These are phyloP conservation scores for Xylaria intraflava DNA, from an alignment of 495 filamentous ascomycete genomes.

Conservation along the genomic window DNA sequence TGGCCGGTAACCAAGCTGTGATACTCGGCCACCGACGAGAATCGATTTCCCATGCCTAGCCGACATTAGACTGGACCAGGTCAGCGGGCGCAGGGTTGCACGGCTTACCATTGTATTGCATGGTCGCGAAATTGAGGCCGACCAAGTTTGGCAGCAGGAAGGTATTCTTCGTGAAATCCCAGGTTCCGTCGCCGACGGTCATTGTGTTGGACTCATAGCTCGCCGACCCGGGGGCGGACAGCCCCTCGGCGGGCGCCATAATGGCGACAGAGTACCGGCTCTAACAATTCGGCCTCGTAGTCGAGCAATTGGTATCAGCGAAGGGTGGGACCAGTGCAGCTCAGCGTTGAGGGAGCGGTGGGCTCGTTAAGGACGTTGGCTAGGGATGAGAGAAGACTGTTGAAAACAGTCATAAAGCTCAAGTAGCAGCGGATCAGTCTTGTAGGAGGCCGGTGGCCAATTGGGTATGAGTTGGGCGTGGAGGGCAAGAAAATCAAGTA, in stretches of 20 bases:
- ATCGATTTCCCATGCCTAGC: conserved; percentile 86
- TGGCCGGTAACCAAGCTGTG: conserved; percentile 74
- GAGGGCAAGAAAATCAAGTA: conserved; percentile 1
- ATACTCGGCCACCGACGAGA: conserved; percentile 67
- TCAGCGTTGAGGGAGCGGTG: background rate
- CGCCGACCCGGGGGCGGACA: conserved; percentile 74
- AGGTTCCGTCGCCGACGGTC: conserved; percentile 86
- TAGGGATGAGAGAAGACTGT: conserved; percentile 3
- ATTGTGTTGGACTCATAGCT: conserved; percentile 77
- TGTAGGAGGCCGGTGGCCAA: conserved; percentile 5
- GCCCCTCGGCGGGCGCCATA: conserved; percentile 47
- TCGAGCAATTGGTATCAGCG: background rate
- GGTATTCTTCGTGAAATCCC: conserved; percentile 75
- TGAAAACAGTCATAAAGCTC: background rate
- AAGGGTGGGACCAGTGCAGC: background rate
- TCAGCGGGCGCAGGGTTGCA: background rate
- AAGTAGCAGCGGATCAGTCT: background rate
- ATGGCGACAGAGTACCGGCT: conserved; percentile 23
- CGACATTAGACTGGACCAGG: conserved; percentile 13
- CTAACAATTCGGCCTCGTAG: conserved; percentile 1
- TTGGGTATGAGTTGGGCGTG: conserved; percentile 4
- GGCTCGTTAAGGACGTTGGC: background rate
- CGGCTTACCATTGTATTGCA: conserved; percentile 82
- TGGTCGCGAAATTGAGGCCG: conserved; percentile 88
- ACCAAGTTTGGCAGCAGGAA: conserved; percentile 83